Conservation (phyloP, 2,329 filamentous ascomycete species). For the Bertia moriformis region DNA sequence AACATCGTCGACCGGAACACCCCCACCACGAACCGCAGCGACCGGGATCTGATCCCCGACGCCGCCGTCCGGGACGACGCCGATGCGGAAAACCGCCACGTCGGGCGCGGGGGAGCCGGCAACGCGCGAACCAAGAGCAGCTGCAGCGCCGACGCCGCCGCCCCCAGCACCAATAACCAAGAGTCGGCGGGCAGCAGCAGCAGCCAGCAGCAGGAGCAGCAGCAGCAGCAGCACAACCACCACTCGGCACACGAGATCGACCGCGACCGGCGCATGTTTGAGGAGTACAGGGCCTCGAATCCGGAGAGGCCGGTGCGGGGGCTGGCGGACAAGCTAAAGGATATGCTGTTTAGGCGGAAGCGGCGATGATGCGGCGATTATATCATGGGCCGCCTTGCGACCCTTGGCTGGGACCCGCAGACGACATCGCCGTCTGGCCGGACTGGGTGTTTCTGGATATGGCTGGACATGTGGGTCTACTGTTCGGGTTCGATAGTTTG, state of each 20-base stretch:
- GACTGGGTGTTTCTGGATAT: too few species aligned
- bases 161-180: conserved; percentile 12
- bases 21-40: conserved; percentile 22
- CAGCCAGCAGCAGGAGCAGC: too few species aligned
- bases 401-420: too few species aligned
- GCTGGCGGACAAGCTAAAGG: conserved; percentile 41
- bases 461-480: too few species aligned
- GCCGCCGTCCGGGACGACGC: conserved; percentile 30
- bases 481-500: too few species aligned
- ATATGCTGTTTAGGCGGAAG: conserved; percentile 28
- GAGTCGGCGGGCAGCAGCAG: conserved; percentile 10
- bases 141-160: conserved; percentile 16
- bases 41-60: conserved; percentile 37
- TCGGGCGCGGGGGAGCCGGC: conserved; percentile 43
- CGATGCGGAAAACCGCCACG: conserved; percentile 36
- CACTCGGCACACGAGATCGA: neutral
- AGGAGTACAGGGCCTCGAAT: neutral
- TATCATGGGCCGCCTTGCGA: too few species aligned
- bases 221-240: conserved; percentile 2
- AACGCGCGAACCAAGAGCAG: too few species aligned
- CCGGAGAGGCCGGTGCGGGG: conserved; percentile 17
- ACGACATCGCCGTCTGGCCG: too few species aligned
- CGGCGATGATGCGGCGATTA: neutral
- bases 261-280: neutral
- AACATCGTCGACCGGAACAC: conserved; percentile 38